A percentile compares a stretch with the other conserved stretches of the same genome.
Conservation (phyloP, 768 basidiomycete genomes). For the Neoboletus brunneissimus region DNA sequence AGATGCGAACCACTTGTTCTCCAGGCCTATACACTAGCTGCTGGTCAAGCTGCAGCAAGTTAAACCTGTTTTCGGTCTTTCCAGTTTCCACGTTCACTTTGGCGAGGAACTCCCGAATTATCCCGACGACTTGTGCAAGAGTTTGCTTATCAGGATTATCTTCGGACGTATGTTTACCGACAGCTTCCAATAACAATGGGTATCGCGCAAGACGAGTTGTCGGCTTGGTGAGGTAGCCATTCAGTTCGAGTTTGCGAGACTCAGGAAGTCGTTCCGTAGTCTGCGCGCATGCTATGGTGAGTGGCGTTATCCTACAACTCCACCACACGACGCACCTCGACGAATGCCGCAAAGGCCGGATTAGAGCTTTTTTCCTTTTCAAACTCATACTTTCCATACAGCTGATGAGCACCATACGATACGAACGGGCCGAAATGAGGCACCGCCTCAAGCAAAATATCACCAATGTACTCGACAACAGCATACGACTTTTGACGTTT, state of each 20-base stretch:
- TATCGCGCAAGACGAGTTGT: conserved; percentile 97
- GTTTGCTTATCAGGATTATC: conserved; percentile 81
- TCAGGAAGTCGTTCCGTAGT: conserved; percentile 89
- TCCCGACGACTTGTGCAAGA: conserved; percentile 71
- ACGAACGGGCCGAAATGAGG: conserved; percentile 92
- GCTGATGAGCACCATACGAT: conserved; percentile 91
- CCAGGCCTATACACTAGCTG: conserved; percentile 88
- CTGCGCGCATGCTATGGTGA: conserved; percentile 38
- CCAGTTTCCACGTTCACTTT: conserved; percentile 94
- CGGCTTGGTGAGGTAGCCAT: conserved; percentile 97
- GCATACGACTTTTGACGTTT: conserved; percentile 95
- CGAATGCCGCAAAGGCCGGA: conserved; percentile 89
- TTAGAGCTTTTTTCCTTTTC: conserved; percentile 97
- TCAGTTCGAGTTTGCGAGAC: conserved; percentile 93
- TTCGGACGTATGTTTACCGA: conserved; percentile 87
- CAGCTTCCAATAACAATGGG: conserved; percentile 88
- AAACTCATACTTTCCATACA: conserved; percentile 98
- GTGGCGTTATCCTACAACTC: not conserved
- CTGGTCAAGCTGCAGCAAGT: conserved; percentile 88
- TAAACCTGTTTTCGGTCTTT: conserved; percentile 94
- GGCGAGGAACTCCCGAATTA: conserved; percentile 77
- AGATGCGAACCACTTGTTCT: conserved; percentile 75
- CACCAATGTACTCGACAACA: conserved; percentile 88
- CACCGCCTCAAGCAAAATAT: conserved; percentile 83
- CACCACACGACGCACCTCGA: conserved; percentile 60